These are phyloP conservation scores for Tarenaya hassleriana DNA, from an alignment of 345 rosid species.

Conservation along the genomic window DNA sequence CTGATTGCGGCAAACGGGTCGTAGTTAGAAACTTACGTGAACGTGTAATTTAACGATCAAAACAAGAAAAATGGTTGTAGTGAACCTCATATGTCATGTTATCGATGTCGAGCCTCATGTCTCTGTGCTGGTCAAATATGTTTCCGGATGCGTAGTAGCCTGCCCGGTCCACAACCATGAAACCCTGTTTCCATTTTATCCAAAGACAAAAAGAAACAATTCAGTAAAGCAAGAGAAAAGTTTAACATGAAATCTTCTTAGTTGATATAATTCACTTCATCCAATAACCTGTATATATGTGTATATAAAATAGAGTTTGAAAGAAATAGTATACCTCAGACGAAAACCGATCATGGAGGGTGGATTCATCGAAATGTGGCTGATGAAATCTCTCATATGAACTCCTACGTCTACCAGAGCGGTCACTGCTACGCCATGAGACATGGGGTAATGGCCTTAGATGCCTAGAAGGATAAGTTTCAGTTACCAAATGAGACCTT, in stretches of 20 bases:
- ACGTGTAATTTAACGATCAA: conserved; percentile 1
- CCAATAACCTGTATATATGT: neutral
- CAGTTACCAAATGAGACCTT: conserved; percentile 45
- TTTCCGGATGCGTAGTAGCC: conserved; percentile 46
- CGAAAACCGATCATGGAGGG: conserved; percentile 44
- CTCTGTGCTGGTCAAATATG: conserved; percentile 63
- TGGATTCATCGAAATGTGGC: conserved; percentile 42
- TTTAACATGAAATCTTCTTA: neutral
- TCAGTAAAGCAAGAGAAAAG: conserved; percentile 9
- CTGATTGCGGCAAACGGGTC: too few relatives aligned
- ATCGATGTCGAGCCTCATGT: conserved; percentile 83
- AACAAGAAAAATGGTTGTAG: neutral
- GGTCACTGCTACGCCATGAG: conserved; percentile 57
- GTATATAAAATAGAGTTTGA: neutral
- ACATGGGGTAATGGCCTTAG: conserved; percentile 41
- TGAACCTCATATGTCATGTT: conserved; percentile 80
- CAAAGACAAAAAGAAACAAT: conserved; percentile 12
- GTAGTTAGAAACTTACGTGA: conserved; percentile 6
- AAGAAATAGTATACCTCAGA: conserved; percentile 46
- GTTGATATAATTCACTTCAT: neutral
- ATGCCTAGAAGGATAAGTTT: conserved; percentile 59
- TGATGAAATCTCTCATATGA: conserved; percentile 56
- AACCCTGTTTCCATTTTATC: conserved; percentile 39
- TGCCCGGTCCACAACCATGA: conserved; percentile 47
- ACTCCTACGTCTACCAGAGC: conserved; percentile 60